Evolutionary conservation across 495 filamentous ascomycete species (phyloP).

Genomic region (Aspergillus indologenus): DNA sequence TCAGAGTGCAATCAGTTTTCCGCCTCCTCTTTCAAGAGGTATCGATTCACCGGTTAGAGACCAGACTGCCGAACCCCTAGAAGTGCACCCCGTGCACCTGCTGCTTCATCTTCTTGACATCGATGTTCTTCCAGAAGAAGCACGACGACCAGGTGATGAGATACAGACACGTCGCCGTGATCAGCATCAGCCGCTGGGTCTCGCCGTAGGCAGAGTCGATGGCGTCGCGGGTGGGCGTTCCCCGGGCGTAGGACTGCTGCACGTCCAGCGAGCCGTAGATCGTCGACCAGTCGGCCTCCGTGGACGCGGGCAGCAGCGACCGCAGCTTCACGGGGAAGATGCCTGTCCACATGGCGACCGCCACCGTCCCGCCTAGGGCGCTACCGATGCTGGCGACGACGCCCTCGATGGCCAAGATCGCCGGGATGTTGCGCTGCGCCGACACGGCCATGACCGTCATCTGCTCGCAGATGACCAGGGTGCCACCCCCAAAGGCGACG

Average conservation of each 20-base stretch:
- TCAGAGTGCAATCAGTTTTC: too few relatives aligned
- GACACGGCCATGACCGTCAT: constrained; percentile 67
- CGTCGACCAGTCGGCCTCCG: constrained; percentile 27
- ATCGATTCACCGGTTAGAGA: too few relatives aligned
- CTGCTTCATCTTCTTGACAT: constrained; percentile 42
- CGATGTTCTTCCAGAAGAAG: constrained; percentile 53
- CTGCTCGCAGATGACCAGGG: constrained; percentile 60
- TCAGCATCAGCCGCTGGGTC: constrained; percentile 54
- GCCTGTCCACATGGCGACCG: constrained; percentile 52
- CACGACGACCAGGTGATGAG: constrained; percentile 43
- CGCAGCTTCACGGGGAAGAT: constrained; percentile 55
- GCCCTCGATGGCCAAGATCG: constrained; percentile 52
- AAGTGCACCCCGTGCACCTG: too few relatives aligned
- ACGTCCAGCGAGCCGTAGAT: constrained; percentile 49
- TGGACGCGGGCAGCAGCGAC: constrained; percentile 52
- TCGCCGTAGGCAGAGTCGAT: constrained; percentile 57
- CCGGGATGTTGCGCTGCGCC: constrained; percentile 53
- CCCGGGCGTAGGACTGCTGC: constrained; percentile 51
- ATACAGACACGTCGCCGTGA: constrained; percentile 47
- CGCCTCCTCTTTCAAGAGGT: too few relatives aligned
- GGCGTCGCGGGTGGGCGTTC: constrained; percentile 50
- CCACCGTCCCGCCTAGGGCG: constrained; percentile 64
- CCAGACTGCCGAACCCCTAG: too few relatives aligned
- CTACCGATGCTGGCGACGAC: constrained; percentile 52
- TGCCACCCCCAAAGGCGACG: constrained; percentile 63